Conservation (phyloP, 2,329 filamentous ascomycete species). For the Cercospora zeae-maydis region DNA sequence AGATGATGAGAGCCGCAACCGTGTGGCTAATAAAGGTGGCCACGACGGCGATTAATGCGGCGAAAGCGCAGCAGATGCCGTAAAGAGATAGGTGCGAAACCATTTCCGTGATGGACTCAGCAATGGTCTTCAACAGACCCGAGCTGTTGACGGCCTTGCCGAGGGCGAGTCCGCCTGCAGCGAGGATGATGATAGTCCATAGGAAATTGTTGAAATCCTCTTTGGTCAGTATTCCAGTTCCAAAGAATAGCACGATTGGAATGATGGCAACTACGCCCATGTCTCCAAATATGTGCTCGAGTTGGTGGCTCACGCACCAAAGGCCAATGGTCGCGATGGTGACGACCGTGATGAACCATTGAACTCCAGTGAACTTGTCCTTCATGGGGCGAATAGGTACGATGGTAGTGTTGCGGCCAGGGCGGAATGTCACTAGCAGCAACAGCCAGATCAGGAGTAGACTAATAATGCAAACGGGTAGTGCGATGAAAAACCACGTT, state of each 20-base stretch:
- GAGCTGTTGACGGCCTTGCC: constrained; percentile 94
- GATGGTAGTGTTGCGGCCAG: constrained; percentile 79
- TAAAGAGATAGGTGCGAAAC: constrained; percentile 82
- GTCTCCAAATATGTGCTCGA: constrained; percentile 85
- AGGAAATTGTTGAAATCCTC: constrained; percentile 99
- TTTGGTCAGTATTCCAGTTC: constrained; percentile 91
- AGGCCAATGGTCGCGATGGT: constrained; percentile 81
- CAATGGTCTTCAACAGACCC: constrained; percentile 84
- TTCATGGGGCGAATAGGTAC: constrained; percentile 86
- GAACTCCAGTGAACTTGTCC: constrained; percentile 80
- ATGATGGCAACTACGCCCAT: constrained; percentile 99
- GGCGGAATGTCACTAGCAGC: constrained; percentile 79
- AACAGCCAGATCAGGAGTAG: constrained; percentile 86
- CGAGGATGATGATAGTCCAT: constrained; percentile 99
- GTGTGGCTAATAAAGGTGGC: constrained; percentile 98
- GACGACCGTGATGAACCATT: constrained; percentile 86
- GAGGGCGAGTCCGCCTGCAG: constrained; percentile 84
- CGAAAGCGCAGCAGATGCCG: constrained; percentile 80
- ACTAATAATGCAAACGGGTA: constrained; percentile 87
- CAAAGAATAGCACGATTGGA: constrained; percentile 92
- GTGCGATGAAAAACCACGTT: constrained; percentile 92
- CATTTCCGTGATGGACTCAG: constrained; percentile 65
- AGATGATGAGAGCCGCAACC: constrained; percentile 88
- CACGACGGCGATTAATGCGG: constrained; percentile 78
- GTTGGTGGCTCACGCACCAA: constrained; percentile 89